These are phyloP conservation scores for Jamesozyma piceae DNA, from an alignment of 805 yeast genomes.

Conservation along the genomic window DNA sequence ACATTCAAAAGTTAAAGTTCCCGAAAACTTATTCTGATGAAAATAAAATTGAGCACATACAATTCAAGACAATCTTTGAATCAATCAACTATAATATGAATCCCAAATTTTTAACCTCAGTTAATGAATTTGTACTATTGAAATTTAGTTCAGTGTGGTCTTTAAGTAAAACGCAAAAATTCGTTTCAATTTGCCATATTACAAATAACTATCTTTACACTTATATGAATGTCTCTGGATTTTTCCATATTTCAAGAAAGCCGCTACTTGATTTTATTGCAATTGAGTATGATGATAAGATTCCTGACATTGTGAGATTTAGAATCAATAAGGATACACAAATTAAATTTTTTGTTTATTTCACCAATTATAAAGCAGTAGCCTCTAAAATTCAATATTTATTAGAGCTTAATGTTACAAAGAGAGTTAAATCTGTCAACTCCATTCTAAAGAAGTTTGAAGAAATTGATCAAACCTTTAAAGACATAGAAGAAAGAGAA, in stretches of 20 bases:
- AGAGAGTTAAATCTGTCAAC: conserved; percentile 9
- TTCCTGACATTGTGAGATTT: conserved; percentile 6
- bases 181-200: conserved; percentile 59
- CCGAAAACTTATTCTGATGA: conserved; percentile 55
- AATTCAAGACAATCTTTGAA: conserved; percentile 66
- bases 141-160: conserved; percentile 59
- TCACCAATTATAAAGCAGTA: conserved; percentile 50
- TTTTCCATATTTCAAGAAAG: conserved; percentile 48
- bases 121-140: conserved; percentile 54
- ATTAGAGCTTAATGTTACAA: conserved; percentile 40
- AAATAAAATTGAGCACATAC: conserved; percentile 56
- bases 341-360: conserved; percentile 39
- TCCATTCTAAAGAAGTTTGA: conserved; percentile 27
- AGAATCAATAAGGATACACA: conserved; percentile 18
- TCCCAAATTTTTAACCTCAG: conserved; percentile 6
- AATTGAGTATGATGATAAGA: conserved; percentile 33
- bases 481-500: conserved; percentile 8
- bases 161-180: conserved; percentile 56
- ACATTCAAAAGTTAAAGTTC: neutral
- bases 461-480: conserved; percentile 15
- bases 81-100: conserved; percentile 26
- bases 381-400: conserved; percentile 50
- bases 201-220: conserved; percentile 50
- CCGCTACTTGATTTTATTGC: conserved; percentile 41
- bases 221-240: conserved; percentile 63